Percentiles rank a stretch among this genome's conserved stretches.
phyloP scores from a whole-genome alignment of 495 filamentous ascomycete species.

The Lindgomyces ingoldianus region DNA sequence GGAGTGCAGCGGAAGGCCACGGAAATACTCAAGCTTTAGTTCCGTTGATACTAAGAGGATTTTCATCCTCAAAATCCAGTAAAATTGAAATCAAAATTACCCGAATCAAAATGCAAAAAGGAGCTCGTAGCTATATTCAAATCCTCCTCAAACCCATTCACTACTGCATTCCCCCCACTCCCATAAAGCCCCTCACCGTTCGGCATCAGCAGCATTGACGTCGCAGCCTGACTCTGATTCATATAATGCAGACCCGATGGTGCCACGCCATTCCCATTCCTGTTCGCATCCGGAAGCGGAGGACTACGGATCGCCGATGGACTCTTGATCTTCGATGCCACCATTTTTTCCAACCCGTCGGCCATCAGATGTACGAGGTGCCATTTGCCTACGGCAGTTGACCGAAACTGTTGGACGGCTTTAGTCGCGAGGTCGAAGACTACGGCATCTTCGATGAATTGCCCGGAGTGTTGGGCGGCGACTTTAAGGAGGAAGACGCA shows the following conservation, averaged over 20 bases:
- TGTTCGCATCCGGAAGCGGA: constrained; percentile 1
- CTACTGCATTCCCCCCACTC: not conserved
- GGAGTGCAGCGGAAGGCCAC: no score
- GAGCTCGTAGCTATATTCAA: constrained; percentile 9
- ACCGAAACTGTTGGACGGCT: constrained; percentile 32
- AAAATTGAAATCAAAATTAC: constrained; percentile 22
- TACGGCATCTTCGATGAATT: constrained; percentile 29
- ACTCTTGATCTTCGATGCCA: constrained; percentile 8
- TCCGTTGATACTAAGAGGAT: not conserved
- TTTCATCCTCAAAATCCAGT: constrained; percentile 8
- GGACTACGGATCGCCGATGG: not conserved
- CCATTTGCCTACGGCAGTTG: constrained; percentile 33
- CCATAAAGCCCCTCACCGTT: constrained; percentile 10
- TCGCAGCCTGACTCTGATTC: not conserved
- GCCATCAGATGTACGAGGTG: constrained; percentile 40
- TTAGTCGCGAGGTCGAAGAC: constrained; percentile 31
- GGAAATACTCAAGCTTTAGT: no score
- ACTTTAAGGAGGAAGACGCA: constrained; percentile 59
- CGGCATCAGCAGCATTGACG: not conserved
- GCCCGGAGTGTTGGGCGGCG: constrained; percentile 40
- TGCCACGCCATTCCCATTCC: no score
- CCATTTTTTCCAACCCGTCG: constrained; percentile 37
- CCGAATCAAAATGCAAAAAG: constrained; percentile 31
- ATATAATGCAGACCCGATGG: constrained; percentile 11
- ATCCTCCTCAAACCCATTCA: constrained; percentile 11